Evolutionary conservation across 345 rosid genomes (phyloP).

Genomic region (Dimocarpus longan): DNA sequence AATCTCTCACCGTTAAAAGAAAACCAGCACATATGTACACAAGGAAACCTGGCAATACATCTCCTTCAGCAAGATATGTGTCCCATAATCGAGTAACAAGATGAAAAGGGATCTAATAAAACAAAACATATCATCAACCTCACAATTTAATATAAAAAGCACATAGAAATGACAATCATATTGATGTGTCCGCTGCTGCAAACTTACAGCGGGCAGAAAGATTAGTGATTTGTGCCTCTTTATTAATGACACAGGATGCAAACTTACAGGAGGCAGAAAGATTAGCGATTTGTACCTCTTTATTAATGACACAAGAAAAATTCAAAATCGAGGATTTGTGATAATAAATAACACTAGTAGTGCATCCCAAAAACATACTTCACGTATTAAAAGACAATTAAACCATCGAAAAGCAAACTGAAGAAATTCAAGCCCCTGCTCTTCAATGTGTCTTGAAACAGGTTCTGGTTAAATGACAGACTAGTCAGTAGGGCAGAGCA

Average conservation of each 20-base stretch:
- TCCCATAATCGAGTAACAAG: conserved; percentile 95
- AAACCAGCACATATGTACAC: conserved; percentile 96
- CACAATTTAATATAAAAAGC: background rate
- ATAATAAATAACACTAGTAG: background rate
- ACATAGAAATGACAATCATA: background rate
- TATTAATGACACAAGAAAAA: background rate
- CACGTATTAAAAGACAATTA: conserved; percentile 95
- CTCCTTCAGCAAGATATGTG: conserved; percentile 99
- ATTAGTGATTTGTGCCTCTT: background rate
- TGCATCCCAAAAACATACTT: conserved; percentile 48
- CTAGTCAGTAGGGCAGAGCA: conserved; percentile 13
- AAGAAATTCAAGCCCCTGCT: conserved; percentile 96
- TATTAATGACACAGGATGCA: too few species aligned
- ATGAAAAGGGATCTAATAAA: conserved; percentile 75
- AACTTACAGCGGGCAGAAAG: background rate
- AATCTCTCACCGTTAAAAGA: conserved; percentile 75
- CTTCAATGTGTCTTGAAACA: conserved; percentile 93
- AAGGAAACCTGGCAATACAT: conserved; percentile 93
- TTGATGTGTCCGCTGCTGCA: background rate
- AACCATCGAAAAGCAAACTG: conserved; percentile 99
- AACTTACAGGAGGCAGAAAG: background rate
- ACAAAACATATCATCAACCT: conserved; percentile 27
- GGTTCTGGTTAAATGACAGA: conserved; percentile 58
- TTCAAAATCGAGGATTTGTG: background rate
- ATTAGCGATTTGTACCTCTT: too few species aligned